These are phyloP conservation scores for Paraconiothyrium brasiliense DNA, from an alignment of 2,329 filamentous ascomycete genomes.

Conservation along the genomic window DNA sequence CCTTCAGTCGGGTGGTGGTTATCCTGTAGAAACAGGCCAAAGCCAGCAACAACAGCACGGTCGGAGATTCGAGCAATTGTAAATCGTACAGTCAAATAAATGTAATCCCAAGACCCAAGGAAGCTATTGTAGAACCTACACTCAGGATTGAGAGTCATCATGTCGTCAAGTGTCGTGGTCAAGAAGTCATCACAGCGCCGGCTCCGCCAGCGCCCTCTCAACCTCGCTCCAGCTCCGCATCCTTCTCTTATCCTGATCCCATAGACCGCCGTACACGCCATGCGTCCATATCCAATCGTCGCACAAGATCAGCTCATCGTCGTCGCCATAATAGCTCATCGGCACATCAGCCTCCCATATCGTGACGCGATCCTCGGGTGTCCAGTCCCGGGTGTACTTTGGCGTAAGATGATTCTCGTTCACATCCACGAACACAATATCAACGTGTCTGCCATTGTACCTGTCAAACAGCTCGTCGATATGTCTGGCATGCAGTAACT, in stretches of 20 bases:
- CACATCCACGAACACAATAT: constrained; percentile 39
- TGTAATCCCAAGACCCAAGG: neutral
- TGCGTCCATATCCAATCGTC: constrained; percentile 38
- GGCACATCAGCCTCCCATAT: constrained; percentile 43
- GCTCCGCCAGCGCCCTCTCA: constrained; percentile 23
- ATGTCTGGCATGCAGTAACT: constrained; percentile 22
- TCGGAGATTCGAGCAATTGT: neutral
- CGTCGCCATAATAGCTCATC: constrained; percentile 41
- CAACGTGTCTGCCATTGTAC: constrained; percentile 32
- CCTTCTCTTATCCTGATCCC: constrained; percentile 29
- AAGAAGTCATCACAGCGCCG: constrained; percentile 14
- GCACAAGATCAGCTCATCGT: constrained; percentile 34
- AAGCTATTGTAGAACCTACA: neutral
- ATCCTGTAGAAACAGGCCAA: neutral
- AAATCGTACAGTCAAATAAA: neutral
- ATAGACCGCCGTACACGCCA: constrained; percentile 35
- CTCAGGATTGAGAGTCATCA: neutral
- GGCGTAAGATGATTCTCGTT: constrained; percentile 37
- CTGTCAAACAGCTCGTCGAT: constrained; percentile 31
- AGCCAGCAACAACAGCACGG: neutral
- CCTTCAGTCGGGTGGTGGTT: neutral
- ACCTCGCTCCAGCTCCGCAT: constrained; percentile 35
- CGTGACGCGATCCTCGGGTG: constrained; percentile 28
- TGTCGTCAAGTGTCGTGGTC: neutral
- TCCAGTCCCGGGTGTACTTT: constrained; percentile 30